These are phyloP conservation scores for Cyclotella cryptica DNA, from an alignment of 108 stramenopile species.

Conservation along the genomic window DNA sequence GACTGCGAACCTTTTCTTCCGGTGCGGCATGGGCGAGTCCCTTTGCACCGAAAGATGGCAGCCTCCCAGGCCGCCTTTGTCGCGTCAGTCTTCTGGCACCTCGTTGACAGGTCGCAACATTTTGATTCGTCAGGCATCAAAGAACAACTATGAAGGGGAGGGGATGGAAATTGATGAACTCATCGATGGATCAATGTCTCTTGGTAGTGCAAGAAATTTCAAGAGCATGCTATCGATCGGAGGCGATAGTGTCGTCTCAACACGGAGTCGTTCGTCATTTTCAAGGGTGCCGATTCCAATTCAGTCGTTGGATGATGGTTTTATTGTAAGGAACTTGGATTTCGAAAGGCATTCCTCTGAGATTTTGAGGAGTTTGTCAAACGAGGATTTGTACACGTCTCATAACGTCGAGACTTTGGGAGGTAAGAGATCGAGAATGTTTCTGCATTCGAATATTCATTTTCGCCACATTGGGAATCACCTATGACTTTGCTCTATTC, in stretches of 20 bases:
- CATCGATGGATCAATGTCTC: conserved; percentile 2
- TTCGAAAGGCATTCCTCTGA: conserved; percentile 44
- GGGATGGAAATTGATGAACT: conserved; percentile 54
- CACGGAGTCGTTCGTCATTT: conserved; percentile 19
- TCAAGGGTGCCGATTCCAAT: conserved; percentile 15
- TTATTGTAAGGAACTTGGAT: conserved; percentile 43
- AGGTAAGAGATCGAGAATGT: conserved; percentile 10
- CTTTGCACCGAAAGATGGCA: conserved; percentile 12
- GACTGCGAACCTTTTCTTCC: background rate
- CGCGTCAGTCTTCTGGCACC: conserved; percentile 6
- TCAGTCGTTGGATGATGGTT: conserved; percentile 50
- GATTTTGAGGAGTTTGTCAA: conserved; percentile 49
- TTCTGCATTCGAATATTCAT: background rate
- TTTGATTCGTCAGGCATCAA: conserved; percentile 51
- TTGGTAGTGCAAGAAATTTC: conserved; percentile 48
- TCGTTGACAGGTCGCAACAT: conserved; percentile 16
- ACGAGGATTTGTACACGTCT: conserved; percentile 52
- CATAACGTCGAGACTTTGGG: conserved; percentile 48
- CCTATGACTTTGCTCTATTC: background rate
- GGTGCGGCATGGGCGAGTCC: conserved; percentile 43
- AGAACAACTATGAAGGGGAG: conserved; percentile 49
- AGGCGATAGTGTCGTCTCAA: conserved; percentile 29
- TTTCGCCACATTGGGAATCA: too few relatives aligned
- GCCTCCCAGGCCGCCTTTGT: conserved; percentile 9
- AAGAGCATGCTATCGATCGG: conserved; percentile 35